Conservation (phyloP, 208 protist species). For the Leishmania major region DNA sequence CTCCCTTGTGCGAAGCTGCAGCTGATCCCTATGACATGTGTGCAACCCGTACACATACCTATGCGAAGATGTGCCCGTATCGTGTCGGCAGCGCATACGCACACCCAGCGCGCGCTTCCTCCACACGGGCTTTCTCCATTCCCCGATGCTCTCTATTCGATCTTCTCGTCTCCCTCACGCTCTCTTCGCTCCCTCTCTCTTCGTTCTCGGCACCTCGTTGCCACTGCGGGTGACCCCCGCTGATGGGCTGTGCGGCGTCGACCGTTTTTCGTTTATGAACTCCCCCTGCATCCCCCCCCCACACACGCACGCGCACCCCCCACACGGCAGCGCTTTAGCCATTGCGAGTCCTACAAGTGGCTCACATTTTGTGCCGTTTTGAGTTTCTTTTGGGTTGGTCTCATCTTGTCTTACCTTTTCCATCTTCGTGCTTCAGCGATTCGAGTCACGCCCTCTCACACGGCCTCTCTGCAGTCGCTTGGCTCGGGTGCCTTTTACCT, state of each 20-base stretch:
- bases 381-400: background rate
- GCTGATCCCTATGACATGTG: background rate
- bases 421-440: background rate
- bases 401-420: background rate
- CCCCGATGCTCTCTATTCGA: background rate
- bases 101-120: background rate
- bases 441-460: background rate
- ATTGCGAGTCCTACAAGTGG: background rate
- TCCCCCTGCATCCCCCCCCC: background rate
- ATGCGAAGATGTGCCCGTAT: background rate
- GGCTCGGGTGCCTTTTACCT: background rate
- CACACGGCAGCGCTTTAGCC: background rate
- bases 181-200: background rate
- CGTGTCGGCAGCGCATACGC: background rate
- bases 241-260: background rate
- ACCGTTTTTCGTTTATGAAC: background rate
- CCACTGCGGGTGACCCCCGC: background rate
- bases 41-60: background rate
- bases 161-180: background rate
- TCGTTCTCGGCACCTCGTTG: background rate
- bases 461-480: background rate
- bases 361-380: background rate
- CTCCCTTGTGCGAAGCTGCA: background rate
- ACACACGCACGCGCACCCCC: background rate
- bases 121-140: background rate